Evolutionary conservation across 192 early-diverging fungal species (phyloP).

Genomic region (Coemansia reversa): DNA sequence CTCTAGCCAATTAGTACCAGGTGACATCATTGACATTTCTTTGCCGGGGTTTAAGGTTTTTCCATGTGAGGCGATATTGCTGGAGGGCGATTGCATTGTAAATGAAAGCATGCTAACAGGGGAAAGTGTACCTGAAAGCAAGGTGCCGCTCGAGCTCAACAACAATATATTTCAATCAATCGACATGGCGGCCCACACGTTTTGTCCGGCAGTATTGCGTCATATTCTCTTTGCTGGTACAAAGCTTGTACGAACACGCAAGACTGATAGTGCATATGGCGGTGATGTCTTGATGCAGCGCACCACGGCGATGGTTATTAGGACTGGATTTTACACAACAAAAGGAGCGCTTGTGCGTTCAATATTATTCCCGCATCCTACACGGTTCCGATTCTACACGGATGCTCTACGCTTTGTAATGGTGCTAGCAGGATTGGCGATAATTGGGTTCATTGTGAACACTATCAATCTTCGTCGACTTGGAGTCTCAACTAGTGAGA

Average conservation of each 20-base stretch:
- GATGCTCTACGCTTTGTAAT: conserved; percentile 95
- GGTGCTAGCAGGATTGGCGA: conserved; percentile 77
- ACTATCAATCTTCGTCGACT: conserved; percentile 81
- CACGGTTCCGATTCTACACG: conserved; percentile 88
- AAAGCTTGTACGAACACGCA: conserved; percentile 75
- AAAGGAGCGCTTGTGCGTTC: conserved; percentile 92
- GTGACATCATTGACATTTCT: conserved; percentile 84
- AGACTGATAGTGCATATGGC: conserved; percentile 18
- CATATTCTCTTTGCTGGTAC: conserved; percentile 94
- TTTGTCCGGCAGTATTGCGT: conserved; percentile 62
- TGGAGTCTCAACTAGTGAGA: conserved; percentile 66
- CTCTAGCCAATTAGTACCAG: conserved; percentile 84
- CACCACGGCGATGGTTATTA: conserved; percentile 81
- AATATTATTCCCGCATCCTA: conserved; percentile 94
- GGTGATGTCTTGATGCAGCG: neutral
- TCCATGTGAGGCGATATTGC: conserved; percentile 88
- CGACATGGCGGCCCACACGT: conserved; percentile 34
- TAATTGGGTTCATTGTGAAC: conserved; percentile 78
- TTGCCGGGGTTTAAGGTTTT: conserved; percentile 55
- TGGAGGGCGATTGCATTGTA: conserved; percentile 92
- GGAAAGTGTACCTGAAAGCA: conserved; percentile 92
- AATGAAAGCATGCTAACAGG: conserved; percentile 99
- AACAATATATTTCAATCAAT: conserved; percentile 16
- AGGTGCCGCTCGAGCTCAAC: conserved; percentile 60
- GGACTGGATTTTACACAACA: conserved; percentile 92